Conservation (phyloP, 2,329 filamentous ascomycete species). For the Cordyceps militaris region DNA sequence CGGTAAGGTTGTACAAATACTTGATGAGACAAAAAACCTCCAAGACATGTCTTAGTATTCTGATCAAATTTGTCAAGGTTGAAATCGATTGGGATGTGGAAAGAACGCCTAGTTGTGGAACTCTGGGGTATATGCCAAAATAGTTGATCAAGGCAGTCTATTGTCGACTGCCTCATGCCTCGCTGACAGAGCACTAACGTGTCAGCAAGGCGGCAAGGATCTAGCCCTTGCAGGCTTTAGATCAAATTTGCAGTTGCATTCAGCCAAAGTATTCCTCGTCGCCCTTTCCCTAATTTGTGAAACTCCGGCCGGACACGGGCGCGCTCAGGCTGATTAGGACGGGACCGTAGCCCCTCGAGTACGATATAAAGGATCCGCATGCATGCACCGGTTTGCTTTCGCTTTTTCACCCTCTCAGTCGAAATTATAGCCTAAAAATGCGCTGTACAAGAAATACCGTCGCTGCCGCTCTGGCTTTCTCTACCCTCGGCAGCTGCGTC, state of each 20-base stretch:
- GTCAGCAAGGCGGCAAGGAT: background rate
- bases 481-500: slow-evolving; percentile 4
- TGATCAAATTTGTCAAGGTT: background rate
- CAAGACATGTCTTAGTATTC: background rate
- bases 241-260: background rate
- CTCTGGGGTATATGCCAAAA: background rate
- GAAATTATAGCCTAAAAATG: background rate
- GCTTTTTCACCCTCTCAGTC: background rate
- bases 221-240: background rate
- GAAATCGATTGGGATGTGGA: background rate
- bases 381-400: background rate
- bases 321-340: background rate
- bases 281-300: background rate
- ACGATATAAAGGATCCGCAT: background rate
- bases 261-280: background rate
- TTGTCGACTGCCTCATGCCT: background rate
- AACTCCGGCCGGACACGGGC: background rate
- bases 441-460: background rate
- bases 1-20: too few species aligned
- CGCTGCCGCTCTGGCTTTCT: slow-evolving; percentile 2
- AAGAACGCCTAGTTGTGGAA: background rate
- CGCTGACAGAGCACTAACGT: background rate
- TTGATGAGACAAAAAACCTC: too few species aligned
- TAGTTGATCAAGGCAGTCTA: background rate
- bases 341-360: background rate